phyloP scores from a whole-genome alignment of 2,329 filamentous ascomycete genomes.

The Xylaria sp. region DNA sequence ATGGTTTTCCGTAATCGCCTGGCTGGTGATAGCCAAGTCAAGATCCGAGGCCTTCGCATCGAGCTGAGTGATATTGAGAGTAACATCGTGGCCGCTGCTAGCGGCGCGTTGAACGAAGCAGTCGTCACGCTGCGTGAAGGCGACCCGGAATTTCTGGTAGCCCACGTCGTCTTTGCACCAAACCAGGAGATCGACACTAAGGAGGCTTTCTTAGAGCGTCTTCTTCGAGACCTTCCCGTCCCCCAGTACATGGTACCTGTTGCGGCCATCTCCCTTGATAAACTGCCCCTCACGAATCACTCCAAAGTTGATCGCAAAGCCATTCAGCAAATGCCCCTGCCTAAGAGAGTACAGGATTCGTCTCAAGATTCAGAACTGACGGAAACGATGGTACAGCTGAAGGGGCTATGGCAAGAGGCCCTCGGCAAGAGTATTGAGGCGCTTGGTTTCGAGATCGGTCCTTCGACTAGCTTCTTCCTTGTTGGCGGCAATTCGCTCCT shows the following conservation, averaged over 20 bases:
- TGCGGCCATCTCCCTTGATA: conserved; percentile 6
- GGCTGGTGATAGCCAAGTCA: background rate
- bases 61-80: background rate
- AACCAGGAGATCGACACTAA: background rate
- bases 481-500: background rate
- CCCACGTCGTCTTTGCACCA: background rate
- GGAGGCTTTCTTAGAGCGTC: background rate
- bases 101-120: background rate
- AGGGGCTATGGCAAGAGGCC: background rate
- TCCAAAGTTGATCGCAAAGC: conserved; percentile 37
- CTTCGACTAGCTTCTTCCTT: background rate
- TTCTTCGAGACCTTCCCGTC: background rate
- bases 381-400: conserved; percentile 13
- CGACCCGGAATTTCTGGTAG: background rate
- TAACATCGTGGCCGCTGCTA: background rate
- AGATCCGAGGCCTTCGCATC: background rate
- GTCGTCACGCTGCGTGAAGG: background rate
- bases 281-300: conserved; percentile 32
- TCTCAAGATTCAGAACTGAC: background rate
- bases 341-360: background rate
- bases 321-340: conserved; percentile 27
- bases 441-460: background rate
- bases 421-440: background rate
- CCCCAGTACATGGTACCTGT: background rate
- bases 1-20: background rate